Evolutionary conservation across 495 filamentous ascomycete species (phyloP), one percentile per base, ranked within the genome.

Genomic region (Oidiodendron maius): DNA sequence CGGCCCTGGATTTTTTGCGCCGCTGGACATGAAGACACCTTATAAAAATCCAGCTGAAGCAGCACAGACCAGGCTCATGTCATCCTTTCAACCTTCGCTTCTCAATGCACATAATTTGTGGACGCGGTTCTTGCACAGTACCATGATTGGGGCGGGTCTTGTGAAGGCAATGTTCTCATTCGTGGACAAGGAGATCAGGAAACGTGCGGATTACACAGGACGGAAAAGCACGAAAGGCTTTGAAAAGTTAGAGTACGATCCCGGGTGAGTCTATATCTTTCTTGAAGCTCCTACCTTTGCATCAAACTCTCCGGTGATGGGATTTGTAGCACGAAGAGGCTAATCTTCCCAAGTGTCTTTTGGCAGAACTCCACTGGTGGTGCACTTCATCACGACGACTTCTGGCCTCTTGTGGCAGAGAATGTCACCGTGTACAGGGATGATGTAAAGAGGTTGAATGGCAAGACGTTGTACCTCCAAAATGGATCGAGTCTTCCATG

Each of bases 281-380:
- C 20, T 6, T 40, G 15, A 32, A 52, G 21, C 37, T 45, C 25
- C 55, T 53, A 51, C 42, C 12, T 24, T 2, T 1, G 28, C 48
- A 15, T 11, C 40, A 68, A 61, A 18, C n/a, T n/a, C n/a, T n/a
- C n/a, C n/a, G n/a, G n/a, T n/a, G n/a, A n/a, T n/a, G n/a, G n/a
- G n/a, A n/a, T n/a, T n/a, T n/a, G n/a, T n/a, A n/a, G n/a, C n/a
- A n/a, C n/a, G n/a, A n/a, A n/a, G n/a, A n/a, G n/a, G n/a, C n/a
- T n/a, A n/a, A n/a, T n/a, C n/a, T n/a, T n/a, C n/a, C n/a, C n/a
- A n/a, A n/a, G n/a, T n/a, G 45, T 70, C 13, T 70, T 72, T 50
- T 72, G 66, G 65, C 57, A 64, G 26, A 72, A 63, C 42, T 62
- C 54, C 30, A 59, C 57, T 16, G 51, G 51, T 24, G 70, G 67